Evolutionary conservation across 495 filamentous ascomycete genomes (phyloP).

Genomic region (Hypoxylon cercidicola): DNA sequence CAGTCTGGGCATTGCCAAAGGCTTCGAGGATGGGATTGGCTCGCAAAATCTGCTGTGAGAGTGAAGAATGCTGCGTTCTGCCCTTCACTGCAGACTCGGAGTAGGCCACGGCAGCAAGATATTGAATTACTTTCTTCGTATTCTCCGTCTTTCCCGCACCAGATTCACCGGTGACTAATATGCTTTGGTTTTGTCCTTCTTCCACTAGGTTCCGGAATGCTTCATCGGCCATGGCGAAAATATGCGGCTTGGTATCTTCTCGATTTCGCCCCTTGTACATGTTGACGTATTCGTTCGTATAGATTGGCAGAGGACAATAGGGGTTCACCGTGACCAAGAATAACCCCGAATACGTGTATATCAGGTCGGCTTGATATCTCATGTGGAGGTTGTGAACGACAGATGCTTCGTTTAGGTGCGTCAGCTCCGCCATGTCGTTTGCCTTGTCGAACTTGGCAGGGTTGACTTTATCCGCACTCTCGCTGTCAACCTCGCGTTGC

Average conservation of each 20-base stretch:
- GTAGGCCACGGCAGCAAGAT: slow-evolving; percentile 92
- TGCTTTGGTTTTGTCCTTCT: slow-evolving; percentile 95
- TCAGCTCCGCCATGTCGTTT: slow-evolving; percentile 98
- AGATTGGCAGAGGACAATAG: slow-evolving; percentile 93
- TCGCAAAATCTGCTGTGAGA: slow-evolving; percentile 96
- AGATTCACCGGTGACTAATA: slow-evolving; percentile 97
- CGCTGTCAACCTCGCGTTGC: slow-evolving; percentile 86
- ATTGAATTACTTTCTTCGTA: slow-evolving; percentile 99
- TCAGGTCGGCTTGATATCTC: slow-evolving; percentile 93
- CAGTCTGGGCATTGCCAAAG: slow-evolving; percentile 98
- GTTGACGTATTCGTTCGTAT: slow-evolving; percentile 94
- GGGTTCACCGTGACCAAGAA: slow-evolving; percentile 98
- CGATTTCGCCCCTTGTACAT: slow-evolving; percentile 91
- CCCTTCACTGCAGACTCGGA: slow-evolving; percentile 75
- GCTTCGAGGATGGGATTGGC: slow-evolving; percentile 98
- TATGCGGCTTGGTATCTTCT: slow-evolving; percentile 96
- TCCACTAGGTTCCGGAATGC: slow-evolving; percentile 96
- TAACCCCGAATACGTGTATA: slow-evolving; percentile 98
- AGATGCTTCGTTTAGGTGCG: slow-evolving; percentile 96
- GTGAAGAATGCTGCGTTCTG: slow-evolving; percentile 77
- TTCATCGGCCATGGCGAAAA: slow-evolving; percentile 98
- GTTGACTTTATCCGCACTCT: slow-evolving; percentile 97
- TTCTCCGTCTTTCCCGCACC: slow-evolving; percentile 99
- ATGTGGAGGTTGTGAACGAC: slow-evolving; percentile 97
- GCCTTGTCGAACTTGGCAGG: slow-evolving; percentile 99